Evolutionary conservation across 2,329 filamentous ascomycete species (phyloP).

Genomic region (Talaromyces pinophilus): DNA sequence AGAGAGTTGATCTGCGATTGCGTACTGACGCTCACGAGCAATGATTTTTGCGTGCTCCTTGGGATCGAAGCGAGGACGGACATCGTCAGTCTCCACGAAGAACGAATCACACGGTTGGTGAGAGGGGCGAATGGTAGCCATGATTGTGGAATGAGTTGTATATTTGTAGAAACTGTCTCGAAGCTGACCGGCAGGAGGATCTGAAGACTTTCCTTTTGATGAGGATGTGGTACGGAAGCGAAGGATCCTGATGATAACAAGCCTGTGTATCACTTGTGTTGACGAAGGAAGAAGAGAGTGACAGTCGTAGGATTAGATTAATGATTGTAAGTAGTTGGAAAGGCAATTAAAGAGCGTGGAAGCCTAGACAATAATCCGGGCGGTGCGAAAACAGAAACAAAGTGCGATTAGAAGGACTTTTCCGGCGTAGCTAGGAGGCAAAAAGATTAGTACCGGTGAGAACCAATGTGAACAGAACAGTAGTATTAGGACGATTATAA

Average conservation of each 20-base stretch:
- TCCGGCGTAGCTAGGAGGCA: constrained; percentile 35
- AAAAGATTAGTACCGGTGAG: constrained; percentile 33
- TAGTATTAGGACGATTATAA: constrained; percentile 2
- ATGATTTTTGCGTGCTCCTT: constrained; percentile 77
- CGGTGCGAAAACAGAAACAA: constrained; percentile 32
- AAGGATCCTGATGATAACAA: constrained; percentile 45
- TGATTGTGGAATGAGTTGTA: constrained; percentile 40
- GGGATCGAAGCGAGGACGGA: constrained; percentile 60
- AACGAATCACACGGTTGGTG: constrained; percentile 67
- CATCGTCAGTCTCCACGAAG: constrained; percentile 65
- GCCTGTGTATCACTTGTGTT: constrained; percentile 36
- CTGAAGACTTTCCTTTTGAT: constrained; percentile 28
- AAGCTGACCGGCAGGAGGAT: constrained; percentile 28
- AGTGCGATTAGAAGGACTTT: constrained; percentile 28
- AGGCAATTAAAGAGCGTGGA: constrained; percentile 49
- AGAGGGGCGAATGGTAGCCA: constrained; percentile 53
- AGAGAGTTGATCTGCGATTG: constrained; percentile 86
- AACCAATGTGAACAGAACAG: not conserved
- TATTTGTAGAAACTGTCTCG: constrained; percentile 17
- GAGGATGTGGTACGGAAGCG: constrained; percentile 39
- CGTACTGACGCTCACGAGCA: constrained; percentile 79
- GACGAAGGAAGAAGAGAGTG: constrained; percentile 51
- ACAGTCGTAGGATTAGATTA: constrained; percentile 51
- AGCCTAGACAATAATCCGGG: constrained; percentile 45
- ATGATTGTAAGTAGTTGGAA: constrained; percentile 62